Evolutionary conservation across 1,284 basidiomycete species (phyloP), one percentile per base, ranked within the genome.

Genomic region (Boletus smithii): DNA sequence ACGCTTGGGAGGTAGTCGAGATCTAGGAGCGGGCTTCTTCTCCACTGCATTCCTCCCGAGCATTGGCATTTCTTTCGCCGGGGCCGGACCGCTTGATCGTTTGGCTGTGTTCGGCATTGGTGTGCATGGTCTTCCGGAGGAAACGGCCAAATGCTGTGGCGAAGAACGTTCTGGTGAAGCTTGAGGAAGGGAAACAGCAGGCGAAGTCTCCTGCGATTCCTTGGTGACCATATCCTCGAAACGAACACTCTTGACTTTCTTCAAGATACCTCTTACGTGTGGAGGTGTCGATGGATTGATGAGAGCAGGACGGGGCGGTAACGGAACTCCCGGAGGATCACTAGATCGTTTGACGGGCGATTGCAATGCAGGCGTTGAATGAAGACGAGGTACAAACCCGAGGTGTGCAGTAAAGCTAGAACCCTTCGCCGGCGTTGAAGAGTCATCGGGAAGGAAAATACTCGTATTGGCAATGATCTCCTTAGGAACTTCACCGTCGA

Each of bases 191-290:
- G 38, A 8, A 17, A 22, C 34, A 18, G 29, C 10, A 30, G 24
- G 13, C 3, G 23, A 34, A 7, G 22, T 13, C 17, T 33, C 46
- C 29, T 46, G 35, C 26, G 41, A 22, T 29, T 50, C 56, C 17
- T 29, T 42, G 31, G 5, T n/a, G 23, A 47, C 38, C 38, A 24
- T 14, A 29, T 63, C 66, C 20, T 64, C 66, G 29, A 68, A 64
- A 24, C 66, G 63, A 41, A 64, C 62, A 16, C 44, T 63, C 53
- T 64, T 67, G 27, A 29, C 47, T 44, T 68, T 64, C 65, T 68
- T 64, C 53, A 64, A 38, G 33, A 68, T 64, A 16, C 62, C 61
- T 48, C 54, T 62, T 30, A 68, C 65, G 4, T 51, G 48, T 8
- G 50, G 48, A 16, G 61, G 54, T 11, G 62, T 64, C 14, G 45